phyloP scores from a whole-genome alignment of 2,329 filamentous ascomycete species.

The Neobulgaria alba region DNA sequence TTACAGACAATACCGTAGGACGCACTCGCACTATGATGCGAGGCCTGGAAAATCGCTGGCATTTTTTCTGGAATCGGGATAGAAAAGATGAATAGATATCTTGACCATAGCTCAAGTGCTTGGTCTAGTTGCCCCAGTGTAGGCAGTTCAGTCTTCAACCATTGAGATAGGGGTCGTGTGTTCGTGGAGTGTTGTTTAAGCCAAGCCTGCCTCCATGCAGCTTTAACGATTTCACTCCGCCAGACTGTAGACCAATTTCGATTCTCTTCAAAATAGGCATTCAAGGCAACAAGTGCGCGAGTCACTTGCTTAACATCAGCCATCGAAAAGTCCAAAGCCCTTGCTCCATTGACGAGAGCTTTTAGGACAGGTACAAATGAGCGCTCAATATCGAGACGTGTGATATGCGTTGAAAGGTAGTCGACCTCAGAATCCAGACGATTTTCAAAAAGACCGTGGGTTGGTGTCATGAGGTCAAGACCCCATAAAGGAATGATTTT shows the following conservation, averaged over 20 bases:
- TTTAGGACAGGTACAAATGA: slow-evolving; percentile 46
- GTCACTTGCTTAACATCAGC: slow-evolving; percentile 34
- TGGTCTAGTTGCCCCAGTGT: slow-evolving; percentile 38
- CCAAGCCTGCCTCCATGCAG: slow-evolving; percentile 38
- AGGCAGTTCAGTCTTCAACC: slow-evolving; percentile 37
- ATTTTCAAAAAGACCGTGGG: slow-evolving; percentile 40
- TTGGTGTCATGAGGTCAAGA: slow-evolving; percentile 40
- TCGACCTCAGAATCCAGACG: slow-evolving; percentile 41
- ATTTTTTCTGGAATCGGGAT: slow-evolving; percentile 34
- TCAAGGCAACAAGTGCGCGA: slow-evolving; percentile 21
- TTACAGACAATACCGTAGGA: slow-evolving; percentile 55
- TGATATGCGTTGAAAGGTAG: slow-evolving; percentile 6
- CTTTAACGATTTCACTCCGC: slow-evolving; percentile 37
- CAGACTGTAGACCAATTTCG: slow-evolving; percentile 39
- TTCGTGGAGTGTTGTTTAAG: slow-evolving; percentile 36
- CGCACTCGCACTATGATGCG: slow-evolving; percentile 52
- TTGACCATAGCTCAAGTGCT: slow-evolving; percentile 38
- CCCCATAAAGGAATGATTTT: slow-evolving; percentile 43
- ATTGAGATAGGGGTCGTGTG: slow-evolving; percentile 30
- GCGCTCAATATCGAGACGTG: slow-evolving; percentile 35
- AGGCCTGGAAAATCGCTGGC: slow-evolving; percentile 53
- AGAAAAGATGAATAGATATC: slow-evolving; percentile 39
- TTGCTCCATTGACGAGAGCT: slow-evolving; percentile 40
- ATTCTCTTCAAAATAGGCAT: slow-evolving; percentile 31
- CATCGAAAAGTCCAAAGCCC: slow-evolving; percentile 37